Percentiles rank a stretch among this genome's conserved stretches.
phyloP scores from a whole-genome alignment of 2,329 filamentous ascomycete species.

The Epichloe coenophiala region DNA sequence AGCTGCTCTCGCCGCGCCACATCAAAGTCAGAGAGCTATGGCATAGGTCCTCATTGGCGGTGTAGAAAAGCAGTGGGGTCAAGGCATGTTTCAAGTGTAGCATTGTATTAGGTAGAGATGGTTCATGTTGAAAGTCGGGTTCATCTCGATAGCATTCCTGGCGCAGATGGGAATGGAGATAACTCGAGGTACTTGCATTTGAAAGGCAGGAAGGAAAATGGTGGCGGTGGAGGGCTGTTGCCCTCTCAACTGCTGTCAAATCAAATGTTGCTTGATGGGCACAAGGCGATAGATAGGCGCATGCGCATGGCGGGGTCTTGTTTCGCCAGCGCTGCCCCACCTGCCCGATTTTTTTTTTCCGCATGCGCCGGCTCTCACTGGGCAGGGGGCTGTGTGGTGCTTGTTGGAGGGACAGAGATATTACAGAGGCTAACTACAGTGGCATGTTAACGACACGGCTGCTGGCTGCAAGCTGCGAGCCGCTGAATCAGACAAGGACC shows the following conservation, averaged over 20 bases:
- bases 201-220: no score
- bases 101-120: no score
- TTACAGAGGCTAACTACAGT: background rate
- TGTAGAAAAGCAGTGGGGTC: background rate
- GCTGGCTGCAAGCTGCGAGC: no score
- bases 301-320: constrained; percentile 3
- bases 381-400: background rate
- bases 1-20: background rate
- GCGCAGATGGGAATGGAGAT: background rate
- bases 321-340: constrained; percentile 9
- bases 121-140: background rate
- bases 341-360: constrained; percentile 10
- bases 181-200: background rate
- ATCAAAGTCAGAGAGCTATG: background rate
- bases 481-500: no score
- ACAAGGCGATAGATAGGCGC: no score
- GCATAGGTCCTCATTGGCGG: background rate
- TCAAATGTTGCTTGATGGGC: no score
- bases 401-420: background rate
- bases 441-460: background rate
- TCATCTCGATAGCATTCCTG: background rate
- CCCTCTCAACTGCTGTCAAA: constrained; percentile 2
- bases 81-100: no score
- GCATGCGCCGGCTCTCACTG: constrained; percentile 4
- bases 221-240: constrained; percentile 8